phyloP scores from a whole-genome alignment of 805 yeast genomes.

The Komagataella mondaviorum region DNA sequence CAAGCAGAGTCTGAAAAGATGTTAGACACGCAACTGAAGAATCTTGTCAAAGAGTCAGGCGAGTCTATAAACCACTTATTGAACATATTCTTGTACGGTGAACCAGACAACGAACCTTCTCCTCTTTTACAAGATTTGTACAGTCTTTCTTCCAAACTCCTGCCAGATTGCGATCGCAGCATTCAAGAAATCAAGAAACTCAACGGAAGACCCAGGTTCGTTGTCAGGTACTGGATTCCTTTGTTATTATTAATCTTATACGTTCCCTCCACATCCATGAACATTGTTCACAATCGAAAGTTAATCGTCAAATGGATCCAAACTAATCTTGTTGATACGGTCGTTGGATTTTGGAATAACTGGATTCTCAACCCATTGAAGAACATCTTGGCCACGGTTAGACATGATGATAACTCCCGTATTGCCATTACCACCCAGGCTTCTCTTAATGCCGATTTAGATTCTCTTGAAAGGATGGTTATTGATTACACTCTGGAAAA shows the following conservation, averaged over 20 bases:
- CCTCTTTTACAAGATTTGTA: background rate
- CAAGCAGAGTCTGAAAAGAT: background rate
- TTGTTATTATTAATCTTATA: conserved; percentile 25
- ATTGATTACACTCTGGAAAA: conserved; percentile 44
- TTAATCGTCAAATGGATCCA: conserved; percentile 43
- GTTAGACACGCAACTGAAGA: background rate
- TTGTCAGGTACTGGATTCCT: conserved; percentile 56
- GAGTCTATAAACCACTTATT: background rate
- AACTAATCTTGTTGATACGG: conserved; percentile 49
- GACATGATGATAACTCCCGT: conserved; percentile 65
- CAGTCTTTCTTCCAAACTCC: background rate
- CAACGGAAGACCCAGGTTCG: conserved; percentile 23
- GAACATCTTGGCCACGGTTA: conserved; percentile 64
- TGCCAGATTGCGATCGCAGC: background rate
- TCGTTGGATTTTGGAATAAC: conserved; percentile 53
- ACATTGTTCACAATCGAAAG: conserved; percentile 34
- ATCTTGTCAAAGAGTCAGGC: background rate
- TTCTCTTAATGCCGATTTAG: conserved; percentile 64
- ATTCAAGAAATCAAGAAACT: background rate
- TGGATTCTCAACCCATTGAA: conserved; percentile 75
- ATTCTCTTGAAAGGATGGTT: conserved; percentile 81
- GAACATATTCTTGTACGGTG: background rate
- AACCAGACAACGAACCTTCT: background rate
- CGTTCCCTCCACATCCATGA: conserved; percentile 37
- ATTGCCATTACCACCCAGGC: conserved; percentile 71